These are phyloP conservation scores for Plasmodium gallinaceum DNA, from an alignment of 169 alveolate species.

Conservation along the genomic window DNA sequence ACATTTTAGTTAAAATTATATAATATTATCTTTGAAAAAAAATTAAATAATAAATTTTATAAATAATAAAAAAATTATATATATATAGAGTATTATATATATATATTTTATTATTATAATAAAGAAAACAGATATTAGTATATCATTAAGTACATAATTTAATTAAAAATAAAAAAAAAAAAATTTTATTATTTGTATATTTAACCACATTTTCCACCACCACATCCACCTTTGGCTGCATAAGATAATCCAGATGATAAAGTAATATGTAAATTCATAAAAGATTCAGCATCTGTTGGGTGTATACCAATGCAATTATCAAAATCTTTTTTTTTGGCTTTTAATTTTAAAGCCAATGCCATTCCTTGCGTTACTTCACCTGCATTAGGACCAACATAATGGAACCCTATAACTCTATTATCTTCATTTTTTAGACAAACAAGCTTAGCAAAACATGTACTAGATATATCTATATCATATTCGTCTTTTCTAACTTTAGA, in stretches of 20 bases:
- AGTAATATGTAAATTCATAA: constrained; percentile 88
- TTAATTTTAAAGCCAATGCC: constrained; percentile 95
- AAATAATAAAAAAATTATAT: no score
- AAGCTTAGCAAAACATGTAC: constrained; percentile 93
- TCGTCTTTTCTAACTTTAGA: constrained; percentile 79
- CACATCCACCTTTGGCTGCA: constrained; percentile 96
- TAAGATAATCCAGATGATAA: constrained; percentile 91
- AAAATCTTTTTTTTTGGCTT: constrained; percentile 93
- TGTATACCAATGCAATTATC: constrained; percentile 96
- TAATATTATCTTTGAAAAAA: no score
- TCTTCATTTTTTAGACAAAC: constrained; percentile 92
- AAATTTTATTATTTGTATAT: neutral
- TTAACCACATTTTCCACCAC: constrained; percentile 95
- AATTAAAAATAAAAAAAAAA: neutral
- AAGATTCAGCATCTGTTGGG: constrained; percentile 97
- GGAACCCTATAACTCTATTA: constrained; percentile 96
- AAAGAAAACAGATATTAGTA: no score
- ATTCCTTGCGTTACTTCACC: constrained; percentile 98
- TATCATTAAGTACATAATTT: no score
- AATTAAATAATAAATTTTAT: no score
- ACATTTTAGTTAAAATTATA: no score
- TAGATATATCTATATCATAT: constrained; percentile 86
- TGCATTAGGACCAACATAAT: constrained; percentile 98
- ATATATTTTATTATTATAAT: no score
- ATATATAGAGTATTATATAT: no score